Conservation (phyloP, 495 filamentous ascomycete species). For the Penicillium odoratum region DNA sequence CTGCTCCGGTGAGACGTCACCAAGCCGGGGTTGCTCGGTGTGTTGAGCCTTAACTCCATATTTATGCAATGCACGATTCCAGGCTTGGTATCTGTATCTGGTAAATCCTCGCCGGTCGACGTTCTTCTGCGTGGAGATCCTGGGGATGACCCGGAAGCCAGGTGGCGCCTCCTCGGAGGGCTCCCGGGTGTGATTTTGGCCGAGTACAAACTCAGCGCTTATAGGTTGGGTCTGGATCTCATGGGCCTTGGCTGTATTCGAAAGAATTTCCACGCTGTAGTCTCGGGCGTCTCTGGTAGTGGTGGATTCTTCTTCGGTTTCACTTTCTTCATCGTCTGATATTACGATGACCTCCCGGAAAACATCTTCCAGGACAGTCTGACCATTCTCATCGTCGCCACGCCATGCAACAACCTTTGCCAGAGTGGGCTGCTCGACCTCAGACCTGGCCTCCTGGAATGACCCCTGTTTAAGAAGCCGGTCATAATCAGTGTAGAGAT, state of each 20-base stretch:
- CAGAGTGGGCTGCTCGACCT: constrained; percentile 69
- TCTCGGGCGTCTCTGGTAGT: constrained; percentile 24
- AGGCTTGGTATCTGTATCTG: constrained; percentile 50
- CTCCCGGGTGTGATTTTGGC: constrained; percentile 26
- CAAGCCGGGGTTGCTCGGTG: constrained; percentile 13
- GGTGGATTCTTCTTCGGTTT: constrained; percentile 47
- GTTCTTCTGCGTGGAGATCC: constrained; percentile 27
- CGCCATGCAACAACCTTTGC: constrained; percentile 82
- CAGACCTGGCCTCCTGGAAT: constrained; percentile 67
- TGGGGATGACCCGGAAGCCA: constrained; percentile 37
- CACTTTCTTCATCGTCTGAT: constrained; percentile 73
- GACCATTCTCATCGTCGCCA: constrained; percentile 77
- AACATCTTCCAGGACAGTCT: constrained; percentile 73
- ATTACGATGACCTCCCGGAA: constrained; percentile 81
- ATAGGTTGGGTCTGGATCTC: constrained; percentile 36
- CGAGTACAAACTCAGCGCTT: constrained; percentile 18
- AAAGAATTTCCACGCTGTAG: constrained; percentile 41
- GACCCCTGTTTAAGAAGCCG: constrained; percentile 61
- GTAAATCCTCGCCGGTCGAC: constrained; percentile 49
- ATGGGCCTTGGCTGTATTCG: constrained; percentile 34
- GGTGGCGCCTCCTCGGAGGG: constrained; percentile 39
- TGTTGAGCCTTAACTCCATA: constrained; percentile 34
- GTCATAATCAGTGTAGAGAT: constrained; percentile 86
- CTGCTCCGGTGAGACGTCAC: constrained; percentile 13
- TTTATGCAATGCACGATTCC: constrained; percentile 45